phyloP scores from a whole-genome alignment of 768 basidiomycete genomes.

The Cystobasidium onofrii region DNA sequence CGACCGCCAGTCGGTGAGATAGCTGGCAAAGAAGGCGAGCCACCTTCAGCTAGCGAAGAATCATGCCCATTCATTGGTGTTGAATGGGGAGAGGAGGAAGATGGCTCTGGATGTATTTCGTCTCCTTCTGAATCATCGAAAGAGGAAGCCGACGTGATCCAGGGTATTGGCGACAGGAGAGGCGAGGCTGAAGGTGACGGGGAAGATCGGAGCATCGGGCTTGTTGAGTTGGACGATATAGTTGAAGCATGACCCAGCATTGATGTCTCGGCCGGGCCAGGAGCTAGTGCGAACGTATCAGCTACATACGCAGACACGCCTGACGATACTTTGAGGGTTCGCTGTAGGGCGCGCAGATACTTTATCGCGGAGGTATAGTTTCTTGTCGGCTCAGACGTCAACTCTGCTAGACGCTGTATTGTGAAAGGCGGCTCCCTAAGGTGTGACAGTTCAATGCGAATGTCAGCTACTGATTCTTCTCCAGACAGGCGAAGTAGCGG shows the following conservation, averaged over 20 bases:
- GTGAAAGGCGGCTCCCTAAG: conserved; percentile 59
- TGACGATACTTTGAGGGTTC: conserved; percentile 73
- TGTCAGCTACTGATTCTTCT: neutral
- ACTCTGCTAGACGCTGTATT: conserved; percentile 78
- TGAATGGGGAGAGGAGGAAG: conserved; percentile 13
- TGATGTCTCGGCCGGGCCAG: conserved; percentile 31
- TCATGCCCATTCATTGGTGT: conserved; percentile 1
- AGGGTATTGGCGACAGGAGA: conserved; percentile 40
- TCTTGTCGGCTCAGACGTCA: conserved; percentile 59
- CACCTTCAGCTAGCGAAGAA: conserved; percentile 10
- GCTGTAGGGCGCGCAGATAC: conserved; percentile 78
- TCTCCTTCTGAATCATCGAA: conserved; percentile 19
- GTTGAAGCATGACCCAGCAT: conserved; percentile 26
- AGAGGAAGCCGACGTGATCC: conserved; percentile 31
- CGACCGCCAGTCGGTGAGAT: conserved; percentile 39
- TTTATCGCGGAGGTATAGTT: conserved; percentile 74
- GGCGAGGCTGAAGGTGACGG: conserved; percentile 33
- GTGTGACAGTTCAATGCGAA: too few species aligned
- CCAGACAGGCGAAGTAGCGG: neutral
- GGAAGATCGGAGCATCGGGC: neutral
- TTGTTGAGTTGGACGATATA: conserved; percentile 22
- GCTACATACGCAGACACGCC: conserved; percentile 45
- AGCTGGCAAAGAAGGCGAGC: conserved; percentile 14
- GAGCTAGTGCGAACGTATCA: conserved; percentile 32
- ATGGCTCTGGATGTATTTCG: conserved; percentile 1